Base-by-base conservation (phyloP, 257 asterid genomes). In the Solanum paucissectum region DNA sequence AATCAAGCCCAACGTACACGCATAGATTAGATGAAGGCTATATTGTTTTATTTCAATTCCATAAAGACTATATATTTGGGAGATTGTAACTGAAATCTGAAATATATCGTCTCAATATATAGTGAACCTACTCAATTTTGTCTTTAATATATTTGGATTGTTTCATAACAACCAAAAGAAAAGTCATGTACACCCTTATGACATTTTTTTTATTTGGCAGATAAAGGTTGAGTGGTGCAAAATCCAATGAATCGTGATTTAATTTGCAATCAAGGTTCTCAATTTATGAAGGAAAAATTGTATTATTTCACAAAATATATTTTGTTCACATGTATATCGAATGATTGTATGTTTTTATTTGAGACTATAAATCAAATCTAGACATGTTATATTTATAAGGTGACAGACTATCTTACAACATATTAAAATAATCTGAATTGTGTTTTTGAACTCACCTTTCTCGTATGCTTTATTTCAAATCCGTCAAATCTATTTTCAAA, bases 151-250 rank as follows among this genome's bases (percentile, higher is more conserved):
- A 20, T 74, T 74, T 74, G 52, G 83, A 74, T 74, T 7, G 49
- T 21, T 36, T 74, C 83, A 36, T 36, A 74, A 7, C 42, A 33
- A 71, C 13, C 77, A 32, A 71, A 73, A 73, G 81, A 34, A 74
- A 74, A 74, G 49, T 74, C 83, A 36, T 74, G 49, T 36, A 21
- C 52, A 36, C 52, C 36, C 16, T 69, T 71, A 3, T 74, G 49
- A 36, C 20, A 74, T 36, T 21, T 74, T 74, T 72, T 74, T 36
- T 7, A 74, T 10, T 36, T 74, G 32, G 52, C 32, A 74, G 32
- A 74, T 74, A 74, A 74, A 20, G 82, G 49, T 74, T 71, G 77
- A 71, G 77, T 33, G 42, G 77, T 71, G 77, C 77, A 71, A 71
- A 71, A 71, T 71, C 42, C 25, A 71, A 71, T 33, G 25, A 71